Base-by-base conservation (phyloP, 768 basidiomycete species). In the Dioszegia crocea region DNA sequence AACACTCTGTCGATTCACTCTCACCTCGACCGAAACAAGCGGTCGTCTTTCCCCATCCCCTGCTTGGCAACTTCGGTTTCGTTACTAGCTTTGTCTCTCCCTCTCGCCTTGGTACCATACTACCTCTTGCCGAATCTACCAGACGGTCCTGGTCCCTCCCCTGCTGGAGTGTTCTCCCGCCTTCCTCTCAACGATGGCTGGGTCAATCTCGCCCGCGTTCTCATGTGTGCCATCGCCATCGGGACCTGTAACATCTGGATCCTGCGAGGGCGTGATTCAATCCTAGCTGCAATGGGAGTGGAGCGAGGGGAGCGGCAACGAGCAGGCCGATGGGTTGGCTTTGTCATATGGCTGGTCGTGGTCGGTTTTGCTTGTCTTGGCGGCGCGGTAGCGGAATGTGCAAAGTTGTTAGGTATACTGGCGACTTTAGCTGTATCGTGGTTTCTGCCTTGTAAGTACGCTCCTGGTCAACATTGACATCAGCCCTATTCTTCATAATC, bases 401-500 rank as follows among this genome's bases (percentile, higher is more conserved):
- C 73, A 14, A 70, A 73, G 57, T 26, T 72, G 29, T 17, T 76
- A 6, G 75, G 75, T 1, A 63, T 69, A 0, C 33, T 70, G 21
- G 67, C 67, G 26, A 63, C 70, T 1, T 30, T 76, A 5, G 65
- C 67, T 21, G 63, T 75, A 2, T 67, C 64, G 6, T 76, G 75
- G 75, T 62, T 76, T 12, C 55, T 76, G 33, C 75, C 75, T 45
- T 56, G 74, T 72, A 38, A 66, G 71, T 62, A 16, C 39, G 1
- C 19, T 39, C 24, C 21, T 16, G 3, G 47, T 19, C 14, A 17
- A 31, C 1, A 44, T 48, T 21, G 40, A 17, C 11, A n/a, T n/a
- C 71, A 83, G 87, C 89, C 16, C 69, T 90, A 48, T 77, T 88
- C 54, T 91, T 93, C 78, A 84, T 94, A 64, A 82, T 82, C 26